Evolutionary conservation across 2,329 filamentous ascomycete species (phyloP), one percentile per base, ranked within the genome.

Genomic region (Fusarium globosum): DNA sequence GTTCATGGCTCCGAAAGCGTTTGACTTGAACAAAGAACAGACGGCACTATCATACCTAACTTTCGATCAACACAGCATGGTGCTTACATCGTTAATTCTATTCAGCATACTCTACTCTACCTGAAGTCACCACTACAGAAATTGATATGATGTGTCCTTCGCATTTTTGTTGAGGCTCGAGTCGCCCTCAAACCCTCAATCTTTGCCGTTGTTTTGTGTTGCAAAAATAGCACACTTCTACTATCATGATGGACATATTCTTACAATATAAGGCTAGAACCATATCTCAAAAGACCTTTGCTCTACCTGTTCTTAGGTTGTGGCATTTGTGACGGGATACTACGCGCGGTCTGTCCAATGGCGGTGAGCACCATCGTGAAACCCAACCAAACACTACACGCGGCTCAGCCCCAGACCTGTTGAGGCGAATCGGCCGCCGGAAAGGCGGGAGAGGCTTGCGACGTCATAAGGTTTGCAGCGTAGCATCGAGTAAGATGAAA

Each of bases 11-110:
- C 9, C 20, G 7, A 28, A 21, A n/a, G 7, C 10, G 1, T 16
- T 28, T 21, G 3, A 4, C 10, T 3, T 3, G 18, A 28, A 16
- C 51, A 26, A 28, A 21, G 35, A 38, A 38, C 49, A 28, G 1
- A 11, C 0, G 0, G 0, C 18, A 7, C 14, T 20, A 6, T 11
- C 4, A 23, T 3, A 3, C 6, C 6, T 7, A 35, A 16, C 7
- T 33, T 33, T 4, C 12, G 10, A 8, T 28, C 21, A 49, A 18
- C 20, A 14, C 4, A 23, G 4, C 2, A 18, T 20, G 6, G 6
- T 51, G 7, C 8, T 51, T 12, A 13, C 12, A 11, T 30, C 3
- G 28, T 11, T 30, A 11, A 30, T 30, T 30, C 28, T 30, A 30
- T 11, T 9, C 28, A 8, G 1, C 9, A 10, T 9, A 11, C 28